Percentiles rank a stretch among this genome's conserved stretches.
Conservation (phyloP, 2,329 filamentous ascomycete genomes). For the Alternaria brassicicola region DNA sequence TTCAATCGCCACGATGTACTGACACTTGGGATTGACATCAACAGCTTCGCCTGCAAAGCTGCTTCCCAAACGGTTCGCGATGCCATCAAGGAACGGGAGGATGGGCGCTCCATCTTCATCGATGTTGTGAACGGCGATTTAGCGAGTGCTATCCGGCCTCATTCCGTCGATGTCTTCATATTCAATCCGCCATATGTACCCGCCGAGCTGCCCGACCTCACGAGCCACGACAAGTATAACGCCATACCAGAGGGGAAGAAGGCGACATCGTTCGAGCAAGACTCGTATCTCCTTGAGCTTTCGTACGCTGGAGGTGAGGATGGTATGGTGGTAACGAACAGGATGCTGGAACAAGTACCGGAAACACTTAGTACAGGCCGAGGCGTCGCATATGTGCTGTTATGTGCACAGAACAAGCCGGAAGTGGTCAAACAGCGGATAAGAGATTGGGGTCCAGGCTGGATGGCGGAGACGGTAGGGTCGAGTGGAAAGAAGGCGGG, state of each 20-base stretch:
- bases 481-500: slow-evolving; percentile 85
- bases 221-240: slow-evolving; percentile 47
- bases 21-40: slow-evolving; percentile 82
- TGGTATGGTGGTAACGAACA: slow-evolving; percentile 92
- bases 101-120: slow-evolving; percentile 58
- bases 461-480: slow-evolving; percentile 79
- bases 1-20: slow-evolving; percentile 75
- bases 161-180: slow-evolving; percentile 78
- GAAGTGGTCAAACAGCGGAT: slow-evolving; percentile 71
- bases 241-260: slow-evolving; percentile 25
- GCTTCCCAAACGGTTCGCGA: slow-evolving; percentile 70
- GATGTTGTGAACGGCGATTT: slow-evolving; percentile 75
- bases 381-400: slow-evolving; percentile 85
- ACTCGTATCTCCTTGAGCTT: slow-evolving; percentile 81
- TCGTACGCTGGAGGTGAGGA: slow-evolving; percentile 88
- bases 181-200: slow-evolving; percentile 99
- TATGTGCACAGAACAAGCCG: slow-evolving; percentile 91
- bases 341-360: slow-evolving; percentile 74
- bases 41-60: slow-evolving; percentile 79
- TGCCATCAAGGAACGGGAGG: slow-evolving; percentile 52
- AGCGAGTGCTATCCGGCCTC: slow-evolving; percentile 62
- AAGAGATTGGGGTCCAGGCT: slow-evolving; percentile 62
- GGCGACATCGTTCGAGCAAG: slow-evolving; percentile 69
- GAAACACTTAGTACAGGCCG: slow-evolving; percentile 63
- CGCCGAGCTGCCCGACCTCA: slow-evolving; percentile 71